Evolutionary conservation across 2,329 filamentous ascomycete genomes (phyloP).

Genomic region (Drechslerella dactyloides): DNA sequence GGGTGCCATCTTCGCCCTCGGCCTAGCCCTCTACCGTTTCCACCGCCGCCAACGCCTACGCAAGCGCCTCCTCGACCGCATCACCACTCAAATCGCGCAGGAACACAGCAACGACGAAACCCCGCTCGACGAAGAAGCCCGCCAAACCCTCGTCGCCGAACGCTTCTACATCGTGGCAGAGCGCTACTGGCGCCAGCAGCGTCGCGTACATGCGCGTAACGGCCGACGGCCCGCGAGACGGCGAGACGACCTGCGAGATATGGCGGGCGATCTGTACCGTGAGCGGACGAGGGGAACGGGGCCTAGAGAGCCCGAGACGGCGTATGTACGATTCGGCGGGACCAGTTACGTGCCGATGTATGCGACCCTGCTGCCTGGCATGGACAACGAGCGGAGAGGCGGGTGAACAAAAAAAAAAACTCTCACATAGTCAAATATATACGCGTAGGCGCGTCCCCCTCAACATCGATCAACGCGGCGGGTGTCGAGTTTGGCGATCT

Average conservation of each 20-base stretch:
- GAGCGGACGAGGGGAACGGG: slow-evolving; percentile 11
- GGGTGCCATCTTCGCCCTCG: slow-evolving; percentile 42
- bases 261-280: slow-evolving; percentile 42
- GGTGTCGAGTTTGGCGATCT: no score
- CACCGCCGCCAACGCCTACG: slow-evolving; percentile 38
- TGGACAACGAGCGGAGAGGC: slow-evolving; percentile 1
- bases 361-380: slow-evolving; percentile 12
- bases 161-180: slow-evolving; percentile 46
- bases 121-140: slow-evolving; percentile 25
- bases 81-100: slow-evolving; percentile 24
- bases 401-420: no score
- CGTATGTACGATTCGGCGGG: slow-evolving; percentile 33
- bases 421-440: neutral
- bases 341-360: slow-evolving; percentile 44
- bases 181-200: slow-evolving; percentile 45
- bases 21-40: slow-evolving; percentile 47
- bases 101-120: slow-evolving; percentile 28
- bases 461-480: no score
- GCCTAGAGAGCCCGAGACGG: slow-evolving; percentile 28
- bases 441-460: no score
- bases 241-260: slow-evolving; percentile 47
- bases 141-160: slow-evolving; percentile 30
- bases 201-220: slow-evolving; percentile 27
- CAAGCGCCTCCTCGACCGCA: slow-evolving; percentile 34
- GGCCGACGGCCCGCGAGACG: slow-evolving; percentile 34